Conservation (phyloP, 495 filamentous ascomycete genomes). For the Hapsidospora chrysogenum region DNA sequence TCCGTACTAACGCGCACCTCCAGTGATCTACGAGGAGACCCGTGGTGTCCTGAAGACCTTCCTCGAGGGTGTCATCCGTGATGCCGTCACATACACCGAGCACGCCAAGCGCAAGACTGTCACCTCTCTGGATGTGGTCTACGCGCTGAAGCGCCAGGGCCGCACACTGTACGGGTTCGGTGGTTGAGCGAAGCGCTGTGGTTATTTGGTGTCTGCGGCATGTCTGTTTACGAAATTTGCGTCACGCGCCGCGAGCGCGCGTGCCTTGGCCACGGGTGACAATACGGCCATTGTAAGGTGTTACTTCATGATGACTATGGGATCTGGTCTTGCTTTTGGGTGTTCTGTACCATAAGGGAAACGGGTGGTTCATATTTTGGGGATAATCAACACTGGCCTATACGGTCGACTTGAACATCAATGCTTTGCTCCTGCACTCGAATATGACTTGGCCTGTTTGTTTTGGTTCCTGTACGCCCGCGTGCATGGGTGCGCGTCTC, state of each 20-base stretch:
- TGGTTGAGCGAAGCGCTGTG: constrained; percentile 42
- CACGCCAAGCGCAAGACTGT: constrained; percentile 97
- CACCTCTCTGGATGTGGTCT: constrained; percentile 87
- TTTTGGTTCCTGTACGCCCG: too few species aligned
- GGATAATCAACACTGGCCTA: neutral
- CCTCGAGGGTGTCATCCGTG: constrained; percentile 99
- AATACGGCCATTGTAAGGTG: constrained; percentile 9
- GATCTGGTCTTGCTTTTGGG: constrained; percentile 18
- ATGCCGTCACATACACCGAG: constrained; percentile 96
- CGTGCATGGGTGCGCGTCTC: too few species aligned
- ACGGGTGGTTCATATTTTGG: constrained; percentile 4
- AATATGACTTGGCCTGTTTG: too few species aligned
- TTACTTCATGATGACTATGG: constrained; percentile 17
- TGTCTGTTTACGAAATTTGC: constrained; percentile 14
- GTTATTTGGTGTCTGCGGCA: constrained; percentile 6
- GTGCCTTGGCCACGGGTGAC: constrained; percentile 8
- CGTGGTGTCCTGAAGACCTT: constrained; percentile 99
- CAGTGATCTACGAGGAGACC: constrained; percentile 98
- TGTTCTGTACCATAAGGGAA: constrained; percentile 20
- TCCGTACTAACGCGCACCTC: constrained; percentile 15
- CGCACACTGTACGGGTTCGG: constrained; percentile 95
- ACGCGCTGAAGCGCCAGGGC: constrained; percentile 84
- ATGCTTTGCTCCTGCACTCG: too few species aligned
- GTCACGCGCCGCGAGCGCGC: constrained; percentile 15
- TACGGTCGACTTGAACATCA: too few species aligned